Base-by-base conservation (phyloP, 2,329 filamentous ascomycete genomes). In the Didymella glomerata region DNA sequence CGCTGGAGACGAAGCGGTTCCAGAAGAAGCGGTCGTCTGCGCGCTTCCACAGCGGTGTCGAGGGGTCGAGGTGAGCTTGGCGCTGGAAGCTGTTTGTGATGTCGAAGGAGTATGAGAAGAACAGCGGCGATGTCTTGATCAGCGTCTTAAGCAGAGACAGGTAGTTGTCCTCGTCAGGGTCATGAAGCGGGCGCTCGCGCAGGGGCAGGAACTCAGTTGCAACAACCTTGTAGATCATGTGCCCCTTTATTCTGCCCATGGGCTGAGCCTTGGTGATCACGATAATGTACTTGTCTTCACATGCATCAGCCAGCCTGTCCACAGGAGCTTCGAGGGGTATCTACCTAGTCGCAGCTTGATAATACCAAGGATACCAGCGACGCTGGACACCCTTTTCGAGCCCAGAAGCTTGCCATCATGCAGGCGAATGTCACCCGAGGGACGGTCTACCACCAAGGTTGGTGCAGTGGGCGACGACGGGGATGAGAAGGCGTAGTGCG, bases 1-100 rank as follows among this genome's bases (percentile, higher is more conserved):
- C 93, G 8, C 91, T 90, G 76, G 94, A 92, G 48, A 98, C 85
- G 77, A 97, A 96, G 64, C 90, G 89, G 79, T 99, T 99, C 92
- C 94, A 99, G 83, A 97, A 99, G 83, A 99, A 99, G 65, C 95
- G 92, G 76, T 98, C 93, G 77, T 99, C 95, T 64, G 94, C 90
- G 68, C 93, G 85, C 82, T 90, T 89, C 95, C 95, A 99, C 57
- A 98, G 80, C 13, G 95, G 93, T 54, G 85, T 82, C 16, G 85
- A 85, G 55, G 82, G 80, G 75, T 96, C 88, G 65, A 87, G 83
- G 67, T 93, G 88, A 3, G 93, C 88, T 76, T 98, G 95, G 64
- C 95, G 88, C 80, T 99, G 95, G 81, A 98, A 97, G 75, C 88
- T 93, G 82, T 96, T 99, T 68, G 95, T 99, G 65, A 99, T 85